Conservation (phyloP, 306 rosid genomes). For the Chamaecrista fasciculata region DNA sequence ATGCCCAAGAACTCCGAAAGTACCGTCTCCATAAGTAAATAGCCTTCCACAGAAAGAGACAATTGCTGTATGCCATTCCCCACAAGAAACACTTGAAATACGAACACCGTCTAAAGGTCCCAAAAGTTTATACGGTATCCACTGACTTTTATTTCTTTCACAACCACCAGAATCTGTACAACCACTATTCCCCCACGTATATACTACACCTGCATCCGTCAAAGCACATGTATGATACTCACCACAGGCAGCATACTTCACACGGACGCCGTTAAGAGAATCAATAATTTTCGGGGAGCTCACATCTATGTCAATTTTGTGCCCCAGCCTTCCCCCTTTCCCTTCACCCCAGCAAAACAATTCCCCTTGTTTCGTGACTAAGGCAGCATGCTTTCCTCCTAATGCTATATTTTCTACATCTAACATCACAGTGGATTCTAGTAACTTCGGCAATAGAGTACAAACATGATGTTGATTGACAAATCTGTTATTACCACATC, state of each 20-base stretch:
- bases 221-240: constrained; percentile 82
- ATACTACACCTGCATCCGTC: constrained; percentile 65
- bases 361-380: constrained; percentile 82
- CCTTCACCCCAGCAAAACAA: constrained; percentile 88
- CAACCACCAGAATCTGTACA: constrained; percentile 41
- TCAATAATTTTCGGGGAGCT: constrained; percentile 68
- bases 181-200: constrained; percentile 68
- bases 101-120: constrained; percentile 56
- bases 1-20: constrained; percentile 86
- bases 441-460: constrained; percentile 67
- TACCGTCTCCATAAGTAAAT: constrained; percentile 85
- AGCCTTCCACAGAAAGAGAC: constrained; percentile 64
- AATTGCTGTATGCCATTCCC: constrained; percentile 86
- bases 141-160: constrained; percentile 47
- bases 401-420: constrained; percentile 64
- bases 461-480: constrained; percentile 30
- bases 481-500: constrained; percentile 41
- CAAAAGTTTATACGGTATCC: constrained; percentile 65
- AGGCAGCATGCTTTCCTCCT: constrained; percentile 81
- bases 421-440: constrained; percentile 64
- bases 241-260: constrained; percentile 60
- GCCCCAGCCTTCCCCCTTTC: constrained; percentile 70
- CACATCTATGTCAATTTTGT: constrained; percentile 56
- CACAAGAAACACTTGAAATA: constrained; percentile 64
- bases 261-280: constrained; percentile 50